Evolutionary conservation across 164 flowering plant genomes (phyloP).

Genomic region (Piper longum): DNA sequence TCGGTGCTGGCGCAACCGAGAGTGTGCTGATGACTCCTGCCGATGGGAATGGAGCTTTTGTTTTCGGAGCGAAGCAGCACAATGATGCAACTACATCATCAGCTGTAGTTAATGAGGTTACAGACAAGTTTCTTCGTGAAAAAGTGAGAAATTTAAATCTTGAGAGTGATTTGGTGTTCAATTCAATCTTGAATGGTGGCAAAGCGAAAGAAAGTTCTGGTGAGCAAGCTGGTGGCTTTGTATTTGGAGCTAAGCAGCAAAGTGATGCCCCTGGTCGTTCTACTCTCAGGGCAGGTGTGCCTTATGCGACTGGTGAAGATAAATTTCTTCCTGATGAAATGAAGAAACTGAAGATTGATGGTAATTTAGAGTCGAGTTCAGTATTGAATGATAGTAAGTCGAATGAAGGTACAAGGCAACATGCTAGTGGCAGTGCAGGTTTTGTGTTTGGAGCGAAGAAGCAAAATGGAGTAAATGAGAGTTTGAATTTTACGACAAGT

Average conservation of each 20-base stretch:
- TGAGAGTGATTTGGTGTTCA: background rate
- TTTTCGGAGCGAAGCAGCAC: background rate
- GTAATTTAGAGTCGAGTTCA: background rate
- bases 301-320: too few species aligned
- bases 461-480: constrained; percentile 7
- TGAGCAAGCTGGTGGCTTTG: background rate
- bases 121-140: constrained; percentile 8
- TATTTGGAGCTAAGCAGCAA: constrained; percentile 20
- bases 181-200: background rate
- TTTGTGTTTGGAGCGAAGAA: constrained; percentile 18
- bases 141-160: constrained; percentile 29
- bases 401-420: background rate
- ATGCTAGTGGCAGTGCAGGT: background rate
- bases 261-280: constrained; percentile 3
- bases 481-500: background rate
- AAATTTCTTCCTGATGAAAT: constrained; percentile 17
- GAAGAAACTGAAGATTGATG: constrained; percentile 23
- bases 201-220: too few species aligned
- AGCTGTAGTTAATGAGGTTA: background rate
- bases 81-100: background rate
- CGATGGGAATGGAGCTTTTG: background rate
- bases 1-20: too few species aligned
- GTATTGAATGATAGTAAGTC: background rate
- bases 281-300: background rate
- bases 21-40: too few species aligned